These are phyloP conservation scores for Tephrocybe sp. DNA, from an alignment of 768 basidiomycete species.

Conservation along the genomic window DNA sequence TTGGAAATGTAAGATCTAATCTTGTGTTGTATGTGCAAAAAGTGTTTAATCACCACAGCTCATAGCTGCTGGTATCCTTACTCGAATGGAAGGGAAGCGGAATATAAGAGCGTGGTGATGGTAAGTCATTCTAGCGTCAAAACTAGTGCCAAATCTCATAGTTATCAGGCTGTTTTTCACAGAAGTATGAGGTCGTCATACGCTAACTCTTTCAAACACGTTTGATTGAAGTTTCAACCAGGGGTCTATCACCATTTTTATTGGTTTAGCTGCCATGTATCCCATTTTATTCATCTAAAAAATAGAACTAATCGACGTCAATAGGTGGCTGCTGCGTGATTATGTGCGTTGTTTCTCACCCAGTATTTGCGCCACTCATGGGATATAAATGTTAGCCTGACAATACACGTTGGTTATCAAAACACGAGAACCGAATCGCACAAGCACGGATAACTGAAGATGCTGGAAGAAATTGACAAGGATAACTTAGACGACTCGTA, in stretches of 20 bases:
- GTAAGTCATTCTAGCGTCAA: constrained; percentile 28
- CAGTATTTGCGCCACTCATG: neutral
- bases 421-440: constrained; percentile 51
- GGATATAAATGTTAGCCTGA: constrained; percentile 41
- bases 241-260: constrained; percentile 62
- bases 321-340: constrained; percentile 62
- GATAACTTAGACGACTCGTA: constrained; percentile 58
- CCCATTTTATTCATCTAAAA: no score
- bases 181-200: constrained; percentile 40
- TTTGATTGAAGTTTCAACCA: constrained; percentile 20
- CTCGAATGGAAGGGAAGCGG: constrained; percentile 62
- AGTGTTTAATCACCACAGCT: no score
- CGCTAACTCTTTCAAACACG: neutral
- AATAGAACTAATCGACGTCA: no score
- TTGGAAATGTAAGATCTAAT: no score
- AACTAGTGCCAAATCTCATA: neutral
- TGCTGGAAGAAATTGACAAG: constrained; percentile 62
- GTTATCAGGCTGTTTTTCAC: constrained; percentile 63
- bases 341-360: constrained; percentile 37
- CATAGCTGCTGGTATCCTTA: constrained; percentile 72
- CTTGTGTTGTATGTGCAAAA: no score
- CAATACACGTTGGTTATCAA: constrained; percentile 61
- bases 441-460: constrained; percentile 68
- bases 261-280: constrained; percentile 57
- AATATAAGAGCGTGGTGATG: constrained; percentile 74